Evolutionary conservation across 768 basidiomycete species (phyloP), one percentile per base, ranked within the genome.

Genomic region (Lyophyllum decastes): DNA sequence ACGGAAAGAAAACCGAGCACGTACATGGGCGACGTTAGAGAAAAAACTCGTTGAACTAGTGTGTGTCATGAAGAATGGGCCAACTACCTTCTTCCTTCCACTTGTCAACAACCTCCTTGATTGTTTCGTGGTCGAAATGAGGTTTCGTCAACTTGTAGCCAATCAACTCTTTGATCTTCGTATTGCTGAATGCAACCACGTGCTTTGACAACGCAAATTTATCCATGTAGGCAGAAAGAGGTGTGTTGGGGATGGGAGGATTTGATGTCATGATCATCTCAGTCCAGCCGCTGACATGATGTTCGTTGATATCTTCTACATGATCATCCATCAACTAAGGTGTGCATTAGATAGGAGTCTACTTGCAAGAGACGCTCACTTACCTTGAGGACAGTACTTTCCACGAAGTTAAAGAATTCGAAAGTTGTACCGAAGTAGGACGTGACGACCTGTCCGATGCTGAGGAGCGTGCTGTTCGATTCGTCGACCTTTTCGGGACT

Each of bases 291-390:
- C 82, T 77, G 30, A 92, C 89, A 66, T 95, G 92, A 48, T 86
- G 82, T 66, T 93, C 91, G 66, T 94, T 94, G 66, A 92, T 90
- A 49, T 92, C 89, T 66, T 93, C 90, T 7, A 92, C 82, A 40
- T 82, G 70, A 61, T 92, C 89, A 53, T 90, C 87, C 25, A 83
- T 77, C 63, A 90, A 74, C 87, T 91, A 64, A 10, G 47, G n/a
- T n/a, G 49, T 3, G 34, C 16, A 22, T 59, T 22, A 40, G 52
- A 53, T 21, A 52, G 6, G 14, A 35, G n/a, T 50, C 1, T 34
- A 24, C 27, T 43, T 8, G 9, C 30, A 30, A 49, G 16, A 16
- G 50, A 34, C 16, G 4, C 40, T 21, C n/a, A 65, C 71, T 34
- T 58, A 86, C 91, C 79, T 88, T 90, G 49, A 89, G 81, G 41